A percentile compares a stretch with the other conserved stretches of the same genome.
These are phyloP conservation scores for Thielaviopsis punctulata DNA, from an alignment of 2,329 filamentous ascomycete genomes.

Conservation along the genomic window DNA sequence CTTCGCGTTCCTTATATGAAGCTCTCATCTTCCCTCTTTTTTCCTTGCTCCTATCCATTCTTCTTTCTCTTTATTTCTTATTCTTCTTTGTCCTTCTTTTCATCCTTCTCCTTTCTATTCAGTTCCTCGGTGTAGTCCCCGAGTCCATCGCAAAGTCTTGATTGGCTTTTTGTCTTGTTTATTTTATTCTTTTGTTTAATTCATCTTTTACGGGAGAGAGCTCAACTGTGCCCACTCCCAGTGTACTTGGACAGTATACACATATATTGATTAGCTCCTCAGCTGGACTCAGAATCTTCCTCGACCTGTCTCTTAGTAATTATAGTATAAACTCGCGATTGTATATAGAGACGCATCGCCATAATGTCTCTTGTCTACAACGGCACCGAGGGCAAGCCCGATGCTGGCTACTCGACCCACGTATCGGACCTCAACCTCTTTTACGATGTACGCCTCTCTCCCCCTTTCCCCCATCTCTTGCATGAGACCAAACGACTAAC, in stretches of 20 bases:
- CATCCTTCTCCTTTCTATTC: no score
- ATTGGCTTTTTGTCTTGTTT: neutral
- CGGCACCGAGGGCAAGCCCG: conserved; percentile 31
- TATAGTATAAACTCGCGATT: no score
- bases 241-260: neutral
- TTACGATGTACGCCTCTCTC: conserved; percentile 46
- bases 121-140: neutral
- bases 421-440: conserved; percentile 65
- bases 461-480: neutral
- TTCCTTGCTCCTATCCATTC: neutral
- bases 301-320: no score
- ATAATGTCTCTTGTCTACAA: conserved; percentile 29
- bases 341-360: neutral
- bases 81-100: neutral
- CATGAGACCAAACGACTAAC: neutral
- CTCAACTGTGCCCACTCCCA: neutral
- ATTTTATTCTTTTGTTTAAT: neutral
- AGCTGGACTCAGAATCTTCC: no score
- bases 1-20: neutral
- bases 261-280: neutral
- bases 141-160: neutral
- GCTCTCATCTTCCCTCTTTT: neutral
- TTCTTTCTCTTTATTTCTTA: neutral
- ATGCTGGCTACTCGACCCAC: conserved; percentile 31
- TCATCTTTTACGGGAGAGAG: no score